These are phyloP conservation scores for Arthonia radiata DNA, from an alignment of 495 filamentous ascomycete species.

Conservation along the genomic window DNA sequence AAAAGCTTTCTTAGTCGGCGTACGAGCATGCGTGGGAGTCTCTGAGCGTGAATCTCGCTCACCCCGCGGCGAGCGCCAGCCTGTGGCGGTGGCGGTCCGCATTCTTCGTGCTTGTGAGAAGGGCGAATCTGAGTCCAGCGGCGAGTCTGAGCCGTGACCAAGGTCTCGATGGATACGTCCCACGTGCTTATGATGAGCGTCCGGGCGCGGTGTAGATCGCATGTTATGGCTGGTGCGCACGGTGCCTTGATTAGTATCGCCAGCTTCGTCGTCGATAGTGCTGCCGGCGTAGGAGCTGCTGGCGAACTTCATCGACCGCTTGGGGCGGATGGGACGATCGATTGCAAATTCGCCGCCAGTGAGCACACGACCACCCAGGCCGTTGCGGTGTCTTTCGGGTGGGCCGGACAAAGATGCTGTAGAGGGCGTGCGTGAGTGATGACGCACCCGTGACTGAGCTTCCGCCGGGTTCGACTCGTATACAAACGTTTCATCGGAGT, in stretches of 20 bases:
- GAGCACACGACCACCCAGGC: constrained; percentile 27
- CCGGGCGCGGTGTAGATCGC: constrained; percentile 31
- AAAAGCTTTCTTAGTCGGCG: too few species aligned
- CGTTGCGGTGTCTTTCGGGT: constrained; percentile 36
- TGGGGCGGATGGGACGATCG: constrained; percentile 43
- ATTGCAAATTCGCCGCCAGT: constrained; percentile 20
- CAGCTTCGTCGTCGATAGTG: constrained; percentile 28
- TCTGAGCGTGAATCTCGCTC: too few species aligned
- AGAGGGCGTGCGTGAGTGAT: constrained; percentile 88
- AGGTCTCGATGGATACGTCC: constrained; percentile 43
- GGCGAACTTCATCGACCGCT: constrained; percentile 97
- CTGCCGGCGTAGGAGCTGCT: constrained; percentile 45
- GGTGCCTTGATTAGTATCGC: constrained; percentile 7
- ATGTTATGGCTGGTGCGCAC: constrained; percentile 8
- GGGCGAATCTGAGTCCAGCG: constrained; percentile 60
- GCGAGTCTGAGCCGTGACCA: constrained; percentile 36
- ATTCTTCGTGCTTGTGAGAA: constrained; percentile 15
- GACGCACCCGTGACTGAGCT: constrained; percentile 43
- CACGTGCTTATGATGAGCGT: constrained; percentile 38
- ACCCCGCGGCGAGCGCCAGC: too few species aligned
- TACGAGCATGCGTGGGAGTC: too few species aligned
- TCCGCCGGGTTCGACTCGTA: constrained; percentile 97
- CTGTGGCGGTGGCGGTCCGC: constrained; percentile 10
- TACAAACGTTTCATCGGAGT: constrained; percentile 95
- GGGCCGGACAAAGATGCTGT: constrained; percentile 75